phyloP scores from a whole-genome alignment of 257 asterid species.

The Jaltomata sinuosa region DNA sequence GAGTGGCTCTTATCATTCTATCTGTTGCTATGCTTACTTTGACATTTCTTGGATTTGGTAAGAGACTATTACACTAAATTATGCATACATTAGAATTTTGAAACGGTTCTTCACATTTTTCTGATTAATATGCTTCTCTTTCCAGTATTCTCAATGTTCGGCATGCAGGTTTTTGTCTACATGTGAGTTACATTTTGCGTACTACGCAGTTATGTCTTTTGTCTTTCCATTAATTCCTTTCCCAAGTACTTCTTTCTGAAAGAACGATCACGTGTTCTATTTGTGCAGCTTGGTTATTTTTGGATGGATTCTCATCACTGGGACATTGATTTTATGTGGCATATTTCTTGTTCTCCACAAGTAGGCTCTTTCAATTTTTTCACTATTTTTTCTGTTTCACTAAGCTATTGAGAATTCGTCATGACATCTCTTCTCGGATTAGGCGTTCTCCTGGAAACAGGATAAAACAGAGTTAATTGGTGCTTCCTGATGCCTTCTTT shows the following conservation, averaged over 20 bases:
- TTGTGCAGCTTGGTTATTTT: slow-evolving; percentile 18
- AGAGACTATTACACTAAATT: not conserved
- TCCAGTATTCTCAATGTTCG: slow-evolving; percentile 29
- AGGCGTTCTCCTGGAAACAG: not conserved
- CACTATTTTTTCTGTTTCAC: not conserved
- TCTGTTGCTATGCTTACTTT: slow-evolving; percentile 75
- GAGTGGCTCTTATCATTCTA: slow-evolving; percentile 69
- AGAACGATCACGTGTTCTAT: not conserved
- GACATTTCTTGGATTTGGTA: slow-evolving; percentile 84
- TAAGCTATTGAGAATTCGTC: not conserved
- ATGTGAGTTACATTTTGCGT: slow-evolving; percentile 10
- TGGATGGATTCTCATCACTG: slow-evolving; percentile 35
- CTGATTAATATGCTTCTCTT: not conserved
- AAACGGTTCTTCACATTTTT: not conserved
- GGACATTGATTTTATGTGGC: slow-evolving; percentile 25
- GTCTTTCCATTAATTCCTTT: not conserved
- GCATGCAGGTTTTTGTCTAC: slow-evolving; percentile 20
- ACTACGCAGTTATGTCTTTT: not conserved
- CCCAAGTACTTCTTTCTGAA: not conserved
- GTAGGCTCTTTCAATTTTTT: slow-evolving; percentile 2
- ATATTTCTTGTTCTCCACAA: slow-evolving; percentile 24
- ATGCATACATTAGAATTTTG: not conserved
- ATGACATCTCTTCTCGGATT: not conserved
- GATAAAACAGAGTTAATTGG: not conserved
- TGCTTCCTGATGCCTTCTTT: not conserved